Percentiles rank a stretch among this genome's conserved stretches.
Conservation (phyloP, 345 rosid genomes). For the Euphorbia lathyris region DNA sequence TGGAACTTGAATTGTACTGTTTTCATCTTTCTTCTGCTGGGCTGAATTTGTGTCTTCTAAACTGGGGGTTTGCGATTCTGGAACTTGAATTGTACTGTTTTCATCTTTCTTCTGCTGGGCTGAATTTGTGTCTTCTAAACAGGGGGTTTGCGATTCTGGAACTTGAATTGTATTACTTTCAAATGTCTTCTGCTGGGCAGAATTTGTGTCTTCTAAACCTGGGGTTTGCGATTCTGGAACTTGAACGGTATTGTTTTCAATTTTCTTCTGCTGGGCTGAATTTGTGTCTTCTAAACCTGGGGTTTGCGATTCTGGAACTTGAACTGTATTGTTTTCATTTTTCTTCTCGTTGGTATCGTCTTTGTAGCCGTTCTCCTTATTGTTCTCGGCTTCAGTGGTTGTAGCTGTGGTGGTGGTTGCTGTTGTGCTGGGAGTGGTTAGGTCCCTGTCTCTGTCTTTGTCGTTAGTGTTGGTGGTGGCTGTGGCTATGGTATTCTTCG, state of each 20-base stretch:
- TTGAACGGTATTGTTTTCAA: conserved; percentile 33
- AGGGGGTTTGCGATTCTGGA: conserved; percentile 29
- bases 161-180: conserved; percentile 34
- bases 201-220: conserved; percentile 32
- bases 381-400: background rate
- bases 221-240: conserved; percentile 31
- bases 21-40: no score
- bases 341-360: background rate
- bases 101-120: no score
- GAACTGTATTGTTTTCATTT: conserved; percentile 27
- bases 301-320: conserved; percentile 31
- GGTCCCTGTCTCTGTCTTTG: background rate
- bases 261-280: conserved; percentile 34
- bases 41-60: conserved; percentile 33
- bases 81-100: conserved; percentile 33
- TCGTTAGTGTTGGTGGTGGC: background rate
- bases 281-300: conserved; percentile 32
- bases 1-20: conserved; percentile 33
- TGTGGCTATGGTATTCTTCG: conserved; percentile 4
- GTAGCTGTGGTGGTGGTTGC: background rate
- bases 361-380: background rate
- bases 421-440: background rate
- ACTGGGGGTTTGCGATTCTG: conserved; percentile 28
- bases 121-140: conserved; percentile 31
- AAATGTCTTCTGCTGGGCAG: conserved; percentile 35